These are phyloP conservation scores for Boletus tylopilopsis DNA, from an alignment of 768 basidiomycete genomes.

Conservation along the genomic window DNA sequence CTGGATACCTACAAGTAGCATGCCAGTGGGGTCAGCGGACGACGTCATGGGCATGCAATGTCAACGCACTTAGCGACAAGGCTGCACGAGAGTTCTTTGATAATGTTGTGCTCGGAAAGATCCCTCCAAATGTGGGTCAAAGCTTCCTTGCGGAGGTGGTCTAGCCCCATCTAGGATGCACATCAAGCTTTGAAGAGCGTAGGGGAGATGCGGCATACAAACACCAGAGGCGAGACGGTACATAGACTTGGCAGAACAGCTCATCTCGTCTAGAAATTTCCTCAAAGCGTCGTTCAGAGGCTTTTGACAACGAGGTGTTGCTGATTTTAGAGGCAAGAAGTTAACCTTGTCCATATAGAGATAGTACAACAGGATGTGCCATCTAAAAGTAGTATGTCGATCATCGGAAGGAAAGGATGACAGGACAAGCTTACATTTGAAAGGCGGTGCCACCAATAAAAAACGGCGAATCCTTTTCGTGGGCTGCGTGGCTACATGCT, in stretches of 20 bases:
- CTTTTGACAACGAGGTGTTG: background rate
- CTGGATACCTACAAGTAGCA: too few relatives aligned
- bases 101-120: too few relatives aligned
- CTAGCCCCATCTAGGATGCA: conserved; percentile 16
- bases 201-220: background rate
- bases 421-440: conserved; percentile 15
- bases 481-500: background rate
- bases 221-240: conserved; percentile 40
- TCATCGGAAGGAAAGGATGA: background rate
- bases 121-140: conserved; percentile 4
- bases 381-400: conserved; percentile 18
- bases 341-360: conserved; percentile 34
- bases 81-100: too few relatives aligned
- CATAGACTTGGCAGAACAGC: conserved; percentile 43
- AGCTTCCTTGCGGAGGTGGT: conserved; percentile 14
- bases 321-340: conserved; percentile 29
- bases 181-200: background rate
- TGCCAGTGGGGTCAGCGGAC: too few relatives aligned
- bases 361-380: conserved; percentile 37
- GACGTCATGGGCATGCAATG: too few relatives aligned
- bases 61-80: too few relatives aligned
- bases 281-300: background rate
- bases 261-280: conserved; percentile 3
- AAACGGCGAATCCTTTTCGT: conserved; percentile 17
- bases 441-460: conserved; percentile 26